Base-by-base conservation (phyloP, 139 green algal genomes). In the Chlorella sp. region DNA sequence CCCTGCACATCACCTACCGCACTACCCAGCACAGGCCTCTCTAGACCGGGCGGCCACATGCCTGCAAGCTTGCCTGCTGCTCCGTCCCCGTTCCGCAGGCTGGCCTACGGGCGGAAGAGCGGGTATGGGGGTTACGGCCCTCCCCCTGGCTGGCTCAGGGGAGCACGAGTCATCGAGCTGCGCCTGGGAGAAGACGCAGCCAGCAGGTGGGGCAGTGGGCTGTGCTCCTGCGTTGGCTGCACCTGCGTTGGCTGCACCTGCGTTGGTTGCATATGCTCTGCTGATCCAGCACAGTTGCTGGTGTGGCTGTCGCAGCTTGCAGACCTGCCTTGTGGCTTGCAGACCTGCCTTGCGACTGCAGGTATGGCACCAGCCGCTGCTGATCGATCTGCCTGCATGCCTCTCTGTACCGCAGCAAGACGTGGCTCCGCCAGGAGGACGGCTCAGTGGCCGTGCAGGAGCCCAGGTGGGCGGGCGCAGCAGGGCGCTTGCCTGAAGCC, bases 111-210 rank as follows among this genome's bases (percentile, higher is more conserved):
- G 11, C 38, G 73, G 20, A 87, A 87, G 65, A 84, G 76, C 46
- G 82, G 86, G 4, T 87, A 87, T 24, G 86, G 82, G 34, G 68
- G 75, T 20, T 87, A 87, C 46, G 86, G 76, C 19, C 82, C 82
- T 51, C 81, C 82, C 0, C 32, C 51, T 9, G 82, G 76, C 6
- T 81, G 65, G 76, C n/a, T 64, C 41, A 62, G 76, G 17, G 86
- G 86, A 1, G 86, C 82, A 19, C 77, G 86, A 2, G 82, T 90
- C 3, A 74, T 90, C 17, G 28, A 82, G 81, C 56, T 90, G 76
- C 76, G 82, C 32, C 20, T 64, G 34, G 81, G 81, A 56, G 34
- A 85, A 26, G 70, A 76, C 51, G 48, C 48, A 0, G 58, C 81
- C 3, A 24, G 44, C 0, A 83, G 77, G 77, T 83, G 77, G 2